A percentile compares a stretch with the other conserved stretches of the same genome.
phyloP scores from a whole-genome alignment of 2,329 filamentous ascomycete genomes.

The Diaporthe humulicola region DNA sequence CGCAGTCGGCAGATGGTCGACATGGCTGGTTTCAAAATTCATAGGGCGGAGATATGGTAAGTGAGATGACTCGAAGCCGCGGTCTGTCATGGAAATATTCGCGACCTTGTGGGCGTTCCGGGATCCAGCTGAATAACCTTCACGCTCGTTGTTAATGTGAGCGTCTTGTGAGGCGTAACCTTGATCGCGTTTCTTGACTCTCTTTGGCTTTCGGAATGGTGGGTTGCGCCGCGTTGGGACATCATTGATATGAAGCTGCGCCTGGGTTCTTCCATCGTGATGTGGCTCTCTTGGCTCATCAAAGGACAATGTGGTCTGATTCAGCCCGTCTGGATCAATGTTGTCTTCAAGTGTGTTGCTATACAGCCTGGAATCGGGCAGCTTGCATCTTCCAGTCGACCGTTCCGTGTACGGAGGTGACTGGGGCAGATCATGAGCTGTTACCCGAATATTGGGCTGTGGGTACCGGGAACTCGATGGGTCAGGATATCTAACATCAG shows the following conservation, averaged over 20 bases:
- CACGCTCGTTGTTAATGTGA: not conserved
- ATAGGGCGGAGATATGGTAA: not conserved
- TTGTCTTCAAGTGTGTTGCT: not conserved
- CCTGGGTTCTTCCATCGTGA: slow-evolving; percentile 1
- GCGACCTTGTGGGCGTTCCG: not conserved
- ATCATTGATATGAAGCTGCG: slow-evolving; percentile 23
- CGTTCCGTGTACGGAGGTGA: not conserved
- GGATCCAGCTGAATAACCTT: not conserved
- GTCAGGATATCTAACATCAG: not conserved
- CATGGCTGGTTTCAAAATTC: not conserved
- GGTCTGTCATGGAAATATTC: not conserved
- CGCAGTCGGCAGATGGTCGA: not conserved
- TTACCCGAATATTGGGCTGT: not conserved
- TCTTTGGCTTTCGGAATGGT: slow-evolving; percentile 31
- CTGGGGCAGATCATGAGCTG: not conserved
- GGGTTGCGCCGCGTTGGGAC: slow-evolving; percentile 21
- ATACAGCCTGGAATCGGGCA: slow-evolving; percentile 14
- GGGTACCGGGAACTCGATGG: not conserved
- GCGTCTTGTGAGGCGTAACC: not conserved
- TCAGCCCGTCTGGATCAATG: slow-evolving; percentile 4
- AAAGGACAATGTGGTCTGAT: slow-evolving; percentile 16
- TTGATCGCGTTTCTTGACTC: slow-evolving; percentile 24
- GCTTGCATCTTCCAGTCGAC: not conserved
- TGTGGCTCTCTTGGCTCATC: not conserved
- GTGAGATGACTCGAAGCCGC: not conserved